Base-by-base conservation (phyloP, 139 green algal genomes). In the Volvox africanus region DNA sequence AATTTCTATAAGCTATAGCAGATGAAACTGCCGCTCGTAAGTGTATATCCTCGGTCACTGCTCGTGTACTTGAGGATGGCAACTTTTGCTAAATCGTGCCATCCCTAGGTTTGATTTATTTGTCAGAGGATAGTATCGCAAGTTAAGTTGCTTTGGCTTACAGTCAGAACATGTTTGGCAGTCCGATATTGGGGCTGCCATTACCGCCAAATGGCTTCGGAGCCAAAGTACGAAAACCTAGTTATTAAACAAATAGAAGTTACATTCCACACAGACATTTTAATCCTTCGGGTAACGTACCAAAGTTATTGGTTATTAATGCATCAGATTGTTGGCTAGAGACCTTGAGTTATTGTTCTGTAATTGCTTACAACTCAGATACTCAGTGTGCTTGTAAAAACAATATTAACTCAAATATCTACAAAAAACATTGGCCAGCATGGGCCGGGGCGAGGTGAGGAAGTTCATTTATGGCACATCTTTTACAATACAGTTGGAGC, bases 21-120 rank as follows among this genome's bases (percentile, higher is more conserved):
- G 44, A 9, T 55, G 44, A 55, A n/a, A n/a, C n/a, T n/a, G n/a
- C n/a, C n/a, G 44, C 44, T 9, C 9, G 44, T 55, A 55, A 55
- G 9, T 55, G 44, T 55, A 9, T 55, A 55, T 55, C 9, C 5
- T 55, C 44, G 44, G n/a, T n/a, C 5, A 88, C 82, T 11, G 95
- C 95, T 37, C 93, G 92, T 2, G 95, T 93, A 44, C 94, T 36
- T 19, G 87, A 93, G 61, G 97, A 93, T 68, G 96, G 87, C 76
- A 94, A 50, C 73, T 93, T 87, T 55, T 55, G 44, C 44, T 9
- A 55, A 55, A 55, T 9, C 44, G 5, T 55, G 44, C 9, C 9
- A 55, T 14, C 9, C 44, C 44, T 55, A 55, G 9, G 9, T 55
- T 55, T 55, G 44, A 55, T 55, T 9, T 9, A 55, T 55, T 9